Percentiles rank a stretch among this genome's conserved stretches.
Conservation (phyloP, 768 basidiomycete species). For the Pulveroboletus ravenelii region DNA sequence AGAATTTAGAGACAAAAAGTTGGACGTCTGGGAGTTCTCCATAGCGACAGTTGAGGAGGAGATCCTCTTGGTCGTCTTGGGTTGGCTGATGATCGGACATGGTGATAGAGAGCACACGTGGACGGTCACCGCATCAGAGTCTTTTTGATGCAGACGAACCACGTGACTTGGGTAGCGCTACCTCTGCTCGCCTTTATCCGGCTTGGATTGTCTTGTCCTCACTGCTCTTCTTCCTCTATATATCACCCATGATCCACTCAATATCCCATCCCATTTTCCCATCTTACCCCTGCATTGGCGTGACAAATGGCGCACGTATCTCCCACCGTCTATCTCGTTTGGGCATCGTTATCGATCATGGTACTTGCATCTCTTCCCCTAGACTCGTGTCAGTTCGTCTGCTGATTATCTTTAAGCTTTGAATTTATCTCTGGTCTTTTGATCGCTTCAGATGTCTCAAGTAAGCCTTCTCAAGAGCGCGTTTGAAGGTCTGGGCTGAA, state of each 20-base stretch:
- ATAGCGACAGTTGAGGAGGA: slow-evolving; percentile 81
- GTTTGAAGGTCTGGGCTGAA: background rate
- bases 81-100: slow-evolving; percentile 24
- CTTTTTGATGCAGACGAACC: background rate
- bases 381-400: too few relatives aligned
- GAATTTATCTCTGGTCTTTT: slow-evolving; percentile 69
- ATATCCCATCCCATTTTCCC: background rate
- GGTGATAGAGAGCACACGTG: too few relatives aligned
- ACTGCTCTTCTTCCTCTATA: background rate
- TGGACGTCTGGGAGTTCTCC: slow-evolving; percentile 81
- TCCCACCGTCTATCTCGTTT: slow-evolving; percentile 57
- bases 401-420: slow-evolving; percentile 39
- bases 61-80: slow-evolving; percentile 59
- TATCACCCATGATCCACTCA: background rate
- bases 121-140: too few relatives aligned
- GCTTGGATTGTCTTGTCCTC: background rate
- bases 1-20: slow-evolving; percentile 57
- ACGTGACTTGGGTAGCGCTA: background rate
- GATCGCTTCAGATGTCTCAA: slow-evolving; percentile 72
- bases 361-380: slow-evolving; percentile 29
- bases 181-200: background rate
- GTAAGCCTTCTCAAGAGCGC: slow-evolving; percentile 32
- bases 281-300: background rate
- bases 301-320: slow-evolving; percentile 56
- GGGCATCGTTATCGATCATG: slow-evolving; percentile 50